Evolutionary conservation across 306 rosid genomes (phyloP).

Genomic region (Sicyos baderoa): DNA sequence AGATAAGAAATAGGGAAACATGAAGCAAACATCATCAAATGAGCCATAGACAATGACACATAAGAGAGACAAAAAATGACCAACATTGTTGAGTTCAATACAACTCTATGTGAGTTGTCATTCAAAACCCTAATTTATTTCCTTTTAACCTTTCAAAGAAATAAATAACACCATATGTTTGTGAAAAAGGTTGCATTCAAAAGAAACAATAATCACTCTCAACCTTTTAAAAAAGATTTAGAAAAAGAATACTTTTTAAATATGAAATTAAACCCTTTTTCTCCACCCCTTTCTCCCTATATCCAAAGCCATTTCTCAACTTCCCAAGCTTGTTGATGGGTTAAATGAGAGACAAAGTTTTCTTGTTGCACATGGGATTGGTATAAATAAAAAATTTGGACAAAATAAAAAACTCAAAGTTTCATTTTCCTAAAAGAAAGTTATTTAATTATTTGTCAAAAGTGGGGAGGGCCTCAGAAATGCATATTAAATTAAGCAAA

Average conservation of each 20-base stretch:
- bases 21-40: constrained; percentile 7
- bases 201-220: constrained; percentile 9
- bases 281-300: neutral
- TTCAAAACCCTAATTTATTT: neutral
- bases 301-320: constrained; percentile 3
- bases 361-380: constrained; percentile 6
- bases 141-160: neutral
- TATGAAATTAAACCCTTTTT: neutral
- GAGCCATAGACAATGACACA: constrained; percentile 3
- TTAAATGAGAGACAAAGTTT: constrained; percentile 14
- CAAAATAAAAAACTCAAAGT: neutral
- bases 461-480: neutral
- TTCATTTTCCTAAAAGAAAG: neutral
- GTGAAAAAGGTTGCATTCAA: neutral
- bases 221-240: neutral
- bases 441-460: neutral
- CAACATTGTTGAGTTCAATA: constrained; percentile 3
- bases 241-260: neutral
- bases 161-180: neutral
- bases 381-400: neutral
- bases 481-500: constrained; percentile 10
- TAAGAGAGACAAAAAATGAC: neutral
- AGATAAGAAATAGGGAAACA: constrained; percentile 8
- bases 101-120: constrained; percentile 16
- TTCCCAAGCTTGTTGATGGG: neutral